Percentiles rank a stretch among this genome's conserved stretches.
These are phyloP conservation scores for Aspergillus awamori DNA, from an alignment of 2,329 filamentous ascomycete genomes.

Conservation along the genomic window DNA sequence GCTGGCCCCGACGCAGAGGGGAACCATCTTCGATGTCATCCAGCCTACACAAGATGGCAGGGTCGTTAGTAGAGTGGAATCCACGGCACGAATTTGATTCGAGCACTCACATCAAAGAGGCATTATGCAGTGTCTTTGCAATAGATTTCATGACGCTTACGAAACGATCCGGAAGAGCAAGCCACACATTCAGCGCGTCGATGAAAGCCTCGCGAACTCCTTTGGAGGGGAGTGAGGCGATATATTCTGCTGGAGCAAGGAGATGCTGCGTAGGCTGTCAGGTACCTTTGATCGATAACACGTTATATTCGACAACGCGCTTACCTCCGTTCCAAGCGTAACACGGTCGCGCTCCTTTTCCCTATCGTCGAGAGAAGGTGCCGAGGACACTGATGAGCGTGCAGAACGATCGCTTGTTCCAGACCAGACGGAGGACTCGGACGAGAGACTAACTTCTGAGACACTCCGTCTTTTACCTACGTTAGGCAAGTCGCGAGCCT, in stretches of 20 bases:
- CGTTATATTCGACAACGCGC: neutral
- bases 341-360: neutral
- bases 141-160: conserved; percentile 40
- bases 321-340: neutral
- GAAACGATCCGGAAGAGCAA: conserved; percentile 36
- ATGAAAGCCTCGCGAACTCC: conserved; percentile 42
- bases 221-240: conserved; percentile 41
- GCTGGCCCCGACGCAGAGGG: conserved; percentile 44
- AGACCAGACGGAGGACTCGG: conserved; percentile 5
- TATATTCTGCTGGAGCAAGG: conserved; percentile 25
- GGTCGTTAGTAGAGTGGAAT: neutral
- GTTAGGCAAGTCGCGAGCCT: neutral
- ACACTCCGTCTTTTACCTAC: neutral
- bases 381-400: conserved; percentile 1
- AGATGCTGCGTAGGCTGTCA: conserved; percentile 6
- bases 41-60: conserved; percentile 25
- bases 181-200: conserved; percentile 43
- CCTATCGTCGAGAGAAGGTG: neutral
- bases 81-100: neutral
- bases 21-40: conserved; percentile 53
- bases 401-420: neutral
- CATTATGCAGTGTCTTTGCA: conserved; percentile 43
- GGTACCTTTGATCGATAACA: neutral
- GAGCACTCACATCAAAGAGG: conserved; percentile 38
- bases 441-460: conserved; percentile 4